These are phyloP conservation scores for Priceomyces fermenticarens DNA, from an alignment of 805 yeast species.

Conservation along the genomic window DNA sequence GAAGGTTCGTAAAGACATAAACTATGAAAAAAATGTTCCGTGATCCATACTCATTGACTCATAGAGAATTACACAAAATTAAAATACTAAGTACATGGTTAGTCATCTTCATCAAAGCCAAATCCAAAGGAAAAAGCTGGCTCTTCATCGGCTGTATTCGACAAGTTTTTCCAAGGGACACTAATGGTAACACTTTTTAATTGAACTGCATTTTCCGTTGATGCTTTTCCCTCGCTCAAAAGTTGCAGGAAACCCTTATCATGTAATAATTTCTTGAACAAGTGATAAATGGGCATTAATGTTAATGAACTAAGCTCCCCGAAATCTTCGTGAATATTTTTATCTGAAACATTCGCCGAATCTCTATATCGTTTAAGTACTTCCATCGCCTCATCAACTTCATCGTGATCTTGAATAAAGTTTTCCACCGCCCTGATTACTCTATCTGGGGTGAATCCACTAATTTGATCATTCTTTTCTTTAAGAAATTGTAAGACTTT, in stretches of 20 bases:
- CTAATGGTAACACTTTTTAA: constrained; percentile 33
- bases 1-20: no score
- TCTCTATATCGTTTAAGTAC: constrained; percentile 25
- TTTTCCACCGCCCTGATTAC: constrained; percentile 37
- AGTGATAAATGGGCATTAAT: constrained; percentile 58
- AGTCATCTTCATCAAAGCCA: constrained; percentile 16
- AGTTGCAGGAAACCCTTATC: constrained; percentile 33
- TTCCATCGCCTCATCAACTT: constrained; percentile 8
- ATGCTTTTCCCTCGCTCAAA: constrained; percentile 28
- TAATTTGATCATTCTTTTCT: constrained; percentile 64
- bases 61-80: constrained; percentile 1
- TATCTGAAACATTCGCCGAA: constrained; percentile 20
- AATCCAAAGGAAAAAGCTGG: constrained; percentile 30
- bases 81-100: not conserved
- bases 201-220: constrained; percentile 21
- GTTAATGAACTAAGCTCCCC: constrained; percentile 49
- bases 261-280: constrained; percentile 52
- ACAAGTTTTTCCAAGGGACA: constrained; percentile 53
- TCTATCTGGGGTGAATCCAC: constrained; percentile 69
- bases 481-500: constrained; percentile 65
- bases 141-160: constrained; percentile 9
- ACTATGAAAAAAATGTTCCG: no score
- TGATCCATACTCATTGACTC: not conserved
- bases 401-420: constrained; percentile 9
- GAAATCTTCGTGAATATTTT: constrained; percentile 49